These are phyloP conservation scores for Mycena kentingensis DNA, from an alignment of 768 basidiomycete genomes.

Conservation along the genomic window DNA sequence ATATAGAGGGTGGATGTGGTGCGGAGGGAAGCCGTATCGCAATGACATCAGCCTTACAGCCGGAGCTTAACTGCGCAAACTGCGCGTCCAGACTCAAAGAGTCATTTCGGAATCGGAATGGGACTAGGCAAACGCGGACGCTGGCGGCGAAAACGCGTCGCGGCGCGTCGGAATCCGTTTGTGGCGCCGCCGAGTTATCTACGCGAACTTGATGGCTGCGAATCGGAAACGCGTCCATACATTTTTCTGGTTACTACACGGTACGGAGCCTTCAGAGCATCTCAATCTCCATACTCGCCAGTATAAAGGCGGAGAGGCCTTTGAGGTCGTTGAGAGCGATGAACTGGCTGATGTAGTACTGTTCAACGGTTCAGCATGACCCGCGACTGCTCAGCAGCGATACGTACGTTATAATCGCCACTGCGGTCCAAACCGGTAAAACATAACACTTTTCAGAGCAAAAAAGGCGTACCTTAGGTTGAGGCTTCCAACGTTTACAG, in stretches of 20 bases:
- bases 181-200: too few relatives aligned
- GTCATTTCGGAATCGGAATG: neutral
- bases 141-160: too few relatives aligned
- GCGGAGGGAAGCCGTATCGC: neutral
- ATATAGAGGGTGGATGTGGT: neutral
- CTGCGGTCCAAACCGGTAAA: constrained; percentile 36
- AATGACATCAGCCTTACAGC: neutral
- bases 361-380: neutral
- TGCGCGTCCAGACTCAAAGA: neutral
- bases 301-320: constrained; percentile 45
- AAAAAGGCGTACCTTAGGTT: neutral
- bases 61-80: neutral
- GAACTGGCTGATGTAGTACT: constrained; percentile 48
- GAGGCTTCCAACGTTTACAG: constrained; percentile 40
- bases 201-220: too few relatives aligned
- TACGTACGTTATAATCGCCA: constrained; percentile 41
- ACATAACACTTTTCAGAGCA: neutral
- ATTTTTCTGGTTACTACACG: too few relatives aligned
- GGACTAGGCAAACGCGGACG: too few relatives aligned
- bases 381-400: neutral
- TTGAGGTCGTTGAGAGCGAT: constrained; percentile 47
- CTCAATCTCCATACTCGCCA: constrained; percentile 50
- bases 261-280: too few relatives aligned
- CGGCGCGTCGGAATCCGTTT: too few relatives aligned
- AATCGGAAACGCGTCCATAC: too few relatives aligned